These are phyloP conservation scores for Jaltomata sinuosa DNA, from an alignment of 257 asterid genomes.

Conservation along the genomic window DNA sequence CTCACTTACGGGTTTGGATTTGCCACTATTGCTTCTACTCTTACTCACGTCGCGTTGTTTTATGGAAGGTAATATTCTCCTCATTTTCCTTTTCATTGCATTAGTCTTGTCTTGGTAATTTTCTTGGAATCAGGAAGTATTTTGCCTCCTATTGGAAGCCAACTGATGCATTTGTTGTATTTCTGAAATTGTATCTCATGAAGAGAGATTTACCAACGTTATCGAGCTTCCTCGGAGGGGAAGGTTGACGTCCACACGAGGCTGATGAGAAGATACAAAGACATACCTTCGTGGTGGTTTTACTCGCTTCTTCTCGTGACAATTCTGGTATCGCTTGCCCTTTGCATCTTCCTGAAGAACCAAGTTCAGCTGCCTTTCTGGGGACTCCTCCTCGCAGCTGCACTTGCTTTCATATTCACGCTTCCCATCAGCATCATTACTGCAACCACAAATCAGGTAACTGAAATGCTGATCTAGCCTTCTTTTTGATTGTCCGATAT, in stretches of 20 bases:
- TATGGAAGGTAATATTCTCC: constrained; percentile 51
- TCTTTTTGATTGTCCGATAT: neutral
- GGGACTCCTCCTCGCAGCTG: constrained; percentile 57
- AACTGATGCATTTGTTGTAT: neutral
- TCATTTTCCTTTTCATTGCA: neutral
- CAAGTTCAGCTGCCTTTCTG: constrained; percentile 62
- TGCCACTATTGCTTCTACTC: constrained; percentile 69
- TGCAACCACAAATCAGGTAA: constrained; percentile 76
- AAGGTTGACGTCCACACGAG: constrained; percentile 54
- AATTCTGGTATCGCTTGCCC: constrained; percentile 27
- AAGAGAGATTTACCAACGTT: constrained; percentile 57
- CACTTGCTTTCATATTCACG: constrained; percentile 43
- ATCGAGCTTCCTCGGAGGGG: constrained; percentile 43
- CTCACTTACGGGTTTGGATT: constrained; percentile 73
- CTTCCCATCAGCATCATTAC: constrained; percentile 70
- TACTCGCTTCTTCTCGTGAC: constrained; percentile 41
- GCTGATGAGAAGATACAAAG: constrained; percentile 52
- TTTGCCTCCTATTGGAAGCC: neutral
- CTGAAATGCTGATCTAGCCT: neutral
- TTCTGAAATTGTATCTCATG: neutral
- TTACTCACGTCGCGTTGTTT: constrained; percentile 59
- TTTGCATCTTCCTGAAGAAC: constrained; percentile 44
- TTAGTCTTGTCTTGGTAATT: neutral
- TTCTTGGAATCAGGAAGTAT: neutral
- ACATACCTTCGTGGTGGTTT: constrained; percentile 73